Evolutionary conservation across 2,329 filamentous ascomycete species (phyloP).

Genomic region (Penicillium concentricum): DNA sequence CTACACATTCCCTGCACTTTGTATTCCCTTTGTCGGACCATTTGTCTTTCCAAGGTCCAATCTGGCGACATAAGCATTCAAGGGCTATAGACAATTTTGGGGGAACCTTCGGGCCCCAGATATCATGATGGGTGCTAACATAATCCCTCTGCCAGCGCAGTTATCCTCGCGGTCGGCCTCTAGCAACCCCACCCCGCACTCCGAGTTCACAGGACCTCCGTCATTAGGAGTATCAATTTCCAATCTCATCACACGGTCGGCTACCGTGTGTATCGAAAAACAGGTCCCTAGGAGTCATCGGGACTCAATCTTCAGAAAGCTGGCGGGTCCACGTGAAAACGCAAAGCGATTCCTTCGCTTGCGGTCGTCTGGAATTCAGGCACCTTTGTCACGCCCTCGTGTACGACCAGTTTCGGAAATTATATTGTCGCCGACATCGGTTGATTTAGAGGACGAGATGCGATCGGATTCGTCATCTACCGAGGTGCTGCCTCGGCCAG

Average conservation of each 20-base stretch:
- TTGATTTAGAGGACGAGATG: slow-evolving; percentile 23
- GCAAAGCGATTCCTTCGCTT: slow-evolving; percentile 49
- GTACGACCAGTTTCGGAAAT: slow-evolving; percentile 38
- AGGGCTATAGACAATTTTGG: not conserved
- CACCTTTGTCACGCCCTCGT: slow-evolving; percentile 24
- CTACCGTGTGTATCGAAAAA: slow-evolving; percentile 19
- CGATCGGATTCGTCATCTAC: slow-evolving; percentile 32
- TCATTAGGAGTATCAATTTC: slow-evolving; percentile 19
- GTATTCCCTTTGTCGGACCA: not conserved
- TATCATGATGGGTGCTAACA: slow-evolving; percentile 34
- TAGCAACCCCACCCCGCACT: slow-evolving; percentile 21
- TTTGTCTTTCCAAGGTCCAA: not conserved
- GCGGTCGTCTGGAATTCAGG: slow-evolving; percentile 31
- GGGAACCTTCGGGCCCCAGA: slow-evolving; percentile 1
- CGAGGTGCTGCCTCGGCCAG: slow-evolving; percentile 21
- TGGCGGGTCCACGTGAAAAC: slow-evolving; percentile 48
- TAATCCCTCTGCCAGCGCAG: slow-evolving; percentile 27
- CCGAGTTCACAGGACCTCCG: slow-evolving; percentile 17
- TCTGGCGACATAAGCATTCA: not conserved
- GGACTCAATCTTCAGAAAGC: slow-evolving; percentile 37
- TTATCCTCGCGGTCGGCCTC: slow-evolving; percentile 27
- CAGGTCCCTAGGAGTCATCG: slow-evolving; percentile 25
- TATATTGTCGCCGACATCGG: slow-evolving; percentile 33
- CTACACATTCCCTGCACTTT: slow-evolving; percentile 4
- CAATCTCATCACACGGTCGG: slow-evolving; percentile 25